Evolutionary conservation across 495 filamentous ascomycete genomes (phyloP), one percentile per base, ranked within the genome.

Genomic region (Schizothecium vesticola): DNA sequence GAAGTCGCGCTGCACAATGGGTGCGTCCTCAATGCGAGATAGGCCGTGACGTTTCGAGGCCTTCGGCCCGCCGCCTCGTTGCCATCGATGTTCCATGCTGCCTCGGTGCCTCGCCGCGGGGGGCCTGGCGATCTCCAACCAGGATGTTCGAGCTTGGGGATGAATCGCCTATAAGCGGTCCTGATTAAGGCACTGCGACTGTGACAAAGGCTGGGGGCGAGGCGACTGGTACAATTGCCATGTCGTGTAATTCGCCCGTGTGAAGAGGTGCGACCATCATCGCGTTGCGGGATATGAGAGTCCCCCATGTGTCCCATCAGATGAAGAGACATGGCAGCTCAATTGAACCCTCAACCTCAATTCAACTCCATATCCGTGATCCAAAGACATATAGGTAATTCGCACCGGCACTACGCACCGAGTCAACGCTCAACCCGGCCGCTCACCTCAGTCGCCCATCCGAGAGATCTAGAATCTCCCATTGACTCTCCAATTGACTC

Each of bases 1-100:
- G 56, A 66, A 58, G 65, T 66, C n/a, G 65, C 65, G 65, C 65
- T 66, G 65, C 65, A 66, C 65, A 66, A 66, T 66, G 65, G 64
- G 65, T 58, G 65, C 57, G 31, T 61, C 58, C 31, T 66, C 65
- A 66, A 66, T 66, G 65, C 65, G 31, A 66, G 43, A 66, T 66
- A 61, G 65, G 65, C 56, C 65, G 43, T 25, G 65, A 66, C 65
- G 65, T 66, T 66, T 66, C 57, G 65, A 66, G 26, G 25, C 43
- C 19, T 61, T 51, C 65, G 56, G 56, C 56, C 29, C 59, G 56
- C 31, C 65, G 65, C 56, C 28, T 31, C 12, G 22, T 10, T 24
- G 23, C 55, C 23, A 43, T 11, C 43, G 43, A 51, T 51, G 43
- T 51, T 51, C 43, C 43, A 51, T 51, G 43, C 33, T 43, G 4